Evolutionary conservation across 495 filamentous ascomycete species (phyloP), one percentile per base, ranked within the genome.

Genomic region (Neurospora pannonica): DNA sequence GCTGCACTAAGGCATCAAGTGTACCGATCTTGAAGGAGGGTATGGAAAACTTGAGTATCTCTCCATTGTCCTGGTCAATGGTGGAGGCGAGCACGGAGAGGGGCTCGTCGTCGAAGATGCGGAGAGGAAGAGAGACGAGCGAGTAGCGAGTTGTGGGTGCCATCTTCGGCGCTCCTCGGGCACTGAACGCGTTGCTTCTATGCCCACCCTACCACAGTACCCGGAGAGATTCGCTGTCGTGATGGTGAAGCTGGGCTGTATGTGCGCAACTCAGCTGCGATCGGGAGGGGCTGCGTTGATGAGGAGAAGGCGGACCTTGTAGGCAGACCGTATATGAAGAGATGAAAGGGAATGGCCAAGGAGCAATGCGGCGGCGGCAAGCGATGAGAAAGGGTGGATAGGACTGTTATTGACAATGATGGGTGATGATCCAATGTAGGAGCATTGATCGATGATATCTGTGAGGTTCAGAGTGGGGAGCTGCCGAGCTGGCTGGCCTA

Each of bases 21-120:
- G 96, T 97, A 71, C 96, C 96, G 82, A 99, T 97, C 85, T 98
- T 99, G 87, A 99, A 97, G 48, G 92, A 91, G 3, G 96, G 96
- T 74, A 99, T 93, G 15, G 88, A 82, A 78, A 98, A 98, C 9
- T 91, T 90, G 70, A 89, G 85, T 24, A 93, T 90, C 60, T 89
- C 89, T 77, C 92, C 94, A 79, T 92, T 90, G 72, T 97, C 93
- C 40, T 89, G 83, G 37, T 88, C 84, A 73, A 98, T 85, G 15
- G 93, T 92, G 69, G 91, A 79, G 76, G 89, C 89, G 39, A 99
- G 79, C 70, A 91, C 88, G 38, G 89, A 83, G 77, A 95, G 85
- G 75, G 96, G 95, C 81, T 97, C 95, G 78, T 97, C 92, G 71
- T 85, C 85, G 76, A 86, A 85, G 75, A 83, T 83, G 40, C 82